phyloP scores from a whole-genome alignment of 2,329 filamentous ascomycete species.

The Microdochium paspali region DNA sequence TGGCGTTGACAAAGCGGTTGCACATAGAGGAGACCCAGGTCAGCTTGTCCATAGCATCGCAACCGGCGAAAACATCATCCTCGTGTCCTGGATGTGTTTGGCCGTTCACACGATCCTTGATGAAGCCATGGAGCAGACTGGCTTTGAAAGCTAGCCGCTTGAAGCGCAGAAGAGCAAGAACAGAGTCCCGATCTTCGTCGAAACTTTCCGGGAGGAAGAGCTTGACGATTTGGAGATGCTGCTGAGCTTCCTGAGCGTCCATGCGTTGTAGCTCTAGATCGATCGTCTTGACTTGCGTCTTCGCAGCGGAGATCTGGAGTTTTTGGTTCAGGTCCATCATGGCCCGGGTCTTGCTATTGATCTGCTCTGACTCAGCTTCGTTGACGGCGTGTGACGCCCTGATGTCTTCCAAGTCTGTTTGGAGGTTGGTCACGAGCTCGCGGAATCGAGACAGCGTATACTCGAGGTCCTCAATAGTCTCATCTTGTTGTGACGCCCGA shows the following conservation, averaged over 20 bases:
- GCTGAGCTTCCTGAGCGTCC: constrained; percentile 78
- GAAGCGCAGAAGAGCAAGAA: constrained; percentile 82
- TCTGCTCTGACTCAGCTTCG: constrained; percentile 84
- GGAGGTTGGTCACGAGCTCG: constrained; percentile 76
- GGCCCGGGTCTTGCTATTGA: constrained; percentile 77
- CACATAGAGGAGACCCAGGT: constrained; percentile 78
- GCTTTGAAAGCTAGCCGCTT: constrained; percentile 85
- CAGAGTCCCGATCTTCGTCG: constrained; percentile 70
- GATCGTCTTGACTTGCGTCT: constrained; percentile 89
- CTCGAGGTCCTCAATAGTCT: constrained; percentile 76
- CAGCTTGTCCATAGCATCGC: constrained; percentile 77
- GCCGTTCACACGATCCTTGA: constrained; percentile 68
- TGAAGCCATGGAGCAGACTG: constrained; percentile 63
- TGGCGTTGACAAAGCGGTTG: constrained; percentile 71
- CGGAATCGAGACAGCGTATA: constrained; percentile 84
- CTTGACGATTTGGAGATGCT: constrained; percentile 83
- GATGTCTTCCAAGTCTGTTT: constrained; percentile 85
- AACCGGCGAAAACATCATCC: constrained; percentile 71
- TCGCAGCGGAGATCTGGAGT: constrained; percentile 79
- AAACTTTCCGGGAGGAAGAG: constrained; percentile 83
- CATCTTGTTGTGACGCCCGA: constrained; percentile 66
- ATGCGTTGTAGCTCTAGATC: constrained; percentile 80
- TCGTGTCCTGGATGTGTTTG: constrained; percentile 59
- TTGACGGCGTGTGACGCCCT: constrained; percentile 85
- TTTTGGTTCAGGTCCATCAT: constrained; percentile 98